Evolutionary conservation across 768 basidiomycete genomes (phyloP).

Genomic region (Amanita molliuscula): DNA sequence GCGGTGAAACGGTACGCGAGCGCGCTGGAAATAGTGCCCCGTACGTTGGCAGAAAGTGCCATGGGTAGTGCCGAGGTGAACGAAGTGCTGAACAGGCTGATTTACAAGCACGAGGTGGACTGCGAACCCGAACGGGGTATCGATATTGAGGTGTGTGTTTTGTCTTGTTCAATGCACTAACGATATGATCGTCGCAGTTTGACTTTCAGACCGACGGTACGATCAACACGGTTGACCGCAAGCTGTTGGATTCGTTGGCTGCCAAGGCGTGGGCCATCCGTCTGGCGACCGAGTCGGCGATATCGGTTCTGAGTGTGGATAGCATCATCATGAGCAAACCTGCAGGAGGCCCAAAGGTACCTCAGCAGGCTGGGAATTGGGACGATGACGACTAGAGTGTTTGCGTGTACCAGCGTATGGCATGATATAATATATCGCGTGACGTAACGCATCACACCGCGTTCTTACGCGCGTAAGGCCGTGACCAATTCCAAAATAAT

Average conservation of each 20-base stretch:
- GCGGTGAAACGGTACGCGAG: slow-evolving; percentile 83
- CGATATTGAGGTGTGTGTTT: slow-evolving; percentile 64
- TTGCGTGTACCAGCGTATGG: background rate
- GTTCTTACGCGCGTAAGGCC: no score
- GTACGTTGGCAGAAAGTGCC: slow-evolving; percentile 93
- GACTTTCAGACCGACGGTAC: slow-evolving; percentile 63
- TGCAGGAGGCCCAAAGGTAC: slow-evolving; percentile 82
- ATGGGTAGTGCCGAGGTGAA: slow-evolving; percentile 86
- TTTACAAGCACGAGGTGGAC: slow-evolving; percentile 80
- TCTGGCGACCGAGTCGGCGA: slow-evolving; percentile 86
- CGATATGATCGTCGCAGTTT: slow-evolving; percentile 29
- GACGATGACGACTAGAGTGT: slow-evolving; percentile 54
- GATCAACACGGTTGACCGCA: slow-evolving; percentile 44
- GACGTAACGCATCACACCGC: background rate
- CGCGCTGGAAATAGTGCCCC: slow-evolving; percentile 86
- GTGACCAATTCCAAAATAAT: background rate
- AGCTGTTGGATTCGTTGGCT: slow-evolving; percentile 80
- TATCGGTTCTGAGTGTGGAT: slow-evolving; percentile 88
- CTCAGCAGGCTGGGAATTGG: slow-evolving; percentile 83
- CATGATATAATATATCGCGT: background rate
- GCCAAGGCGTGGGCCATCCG: slow-evolving; percentile 87
- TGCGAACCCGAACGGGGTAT: slow-evolving; percentile 75
- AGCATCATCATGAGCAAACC: slow-evolving; percentile 96
- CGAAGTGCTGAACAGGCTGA: slow-evolving; percentile 80
- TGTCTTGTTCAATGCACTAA: background rate